Percentiles rank a stretch among this genome's conserved stretches.
These are phyloP conservation scores for Coemansia sp. DNA, from an alignment of 192 early-diverging fungal genomes.

Conservation along the genomic window DNA sequence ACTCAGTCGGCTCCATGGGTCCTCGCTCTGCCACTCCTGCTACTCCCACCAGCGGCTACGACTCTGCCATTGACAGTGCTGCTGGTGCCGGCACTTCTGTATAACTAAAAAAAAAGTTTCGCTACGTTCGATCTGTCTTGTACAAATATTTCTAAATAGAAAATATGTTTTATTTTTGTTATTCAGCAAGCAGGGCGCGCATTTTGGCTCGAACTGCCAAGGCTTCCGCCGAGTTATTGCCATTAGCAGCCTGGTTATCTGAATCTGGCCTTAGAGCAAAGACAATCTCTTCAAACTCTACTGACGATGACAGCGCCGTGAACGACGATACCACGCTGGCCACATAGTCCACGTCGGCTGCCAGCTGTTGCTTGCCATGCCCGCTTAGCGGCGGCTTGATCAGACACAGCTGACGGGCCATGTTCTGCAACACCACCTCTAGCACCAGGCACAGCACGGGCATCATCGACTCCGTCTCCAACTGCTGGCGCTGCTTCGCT, in stretches of 20 bases:
- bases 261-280: neutral
- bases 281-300: conserved; percentile 28
- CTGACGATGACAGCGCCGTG: neutral
- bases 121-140: neutral
- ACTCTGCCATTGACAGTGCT: neutral
- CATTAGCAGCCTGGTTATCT: neutral
- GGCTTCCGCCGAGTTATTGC: neutral
- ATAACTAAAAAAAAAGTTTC: conserved; percentile 2
- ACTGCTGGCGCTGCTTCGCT: neutral
- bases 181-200: conserved; percentile 9
- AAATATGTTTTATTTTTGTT: neutral
- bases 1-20: neutral
- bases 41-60: conserved; percentile 8
- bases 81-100: conserved; percentile 17
- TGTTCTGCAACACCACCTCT: conserved; percentile 18
- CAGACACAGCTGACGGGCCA: conserved; percentile 23
- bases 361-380: conserved; percentile 30
- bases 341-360: conserved; percentile 45
- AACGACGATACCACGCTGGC: conserved; percentile 41
- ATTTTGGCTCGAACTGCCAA: conserved; percentile 12
- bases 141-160: neutral
- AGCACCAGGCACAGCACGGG: conserved; percentile 39
- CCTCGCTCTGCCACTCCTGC: conserved; percentile 7
- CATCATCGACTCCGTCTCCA: conserved; percentile 19
- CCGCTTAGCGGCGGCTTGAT: conserved; percentile 37